Evolutionary conservation across 2,329 filamentous ascomycete species (phyloP).

Genomic region (Hymenoscyphus linearis): DNA sequence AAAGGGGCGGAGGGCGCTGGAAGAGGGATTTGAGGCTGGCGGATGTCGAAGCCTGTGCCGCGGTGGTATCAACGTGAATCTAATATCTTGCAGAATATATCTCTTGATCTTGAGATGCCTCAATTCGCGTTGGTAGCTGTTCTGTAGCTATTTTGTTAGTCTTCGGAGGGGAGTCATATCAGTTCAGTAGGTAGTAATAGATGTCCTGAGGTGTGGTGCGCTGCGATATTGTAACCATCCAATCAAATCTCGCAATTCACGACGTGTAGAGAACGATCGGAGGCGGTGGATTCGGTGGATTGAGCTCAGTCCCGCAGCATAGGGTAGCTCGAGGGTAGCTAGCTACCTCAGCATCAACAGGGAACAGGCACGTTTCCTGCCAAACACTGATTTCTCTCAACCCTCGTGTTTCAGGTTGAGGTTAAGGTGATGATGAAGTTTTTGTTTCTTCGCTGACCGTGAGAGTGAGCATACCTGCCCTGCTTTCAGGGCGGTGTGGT

Average conservation of each 20-base stretch:
- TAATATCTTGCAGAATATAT: neutral
- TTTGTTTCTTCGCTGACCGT: neutral
- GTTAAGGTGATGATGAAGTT: neutral
- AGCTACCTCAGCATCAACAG: neutral
- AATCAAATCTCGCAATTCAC: constrained; percentile 2
- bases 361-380: neutral
- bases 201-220: neutral
- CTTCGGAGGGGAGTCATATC: neutral
- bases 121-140: neutral
- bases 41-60: neutral
- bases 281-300: neutral
- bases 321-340: neutral
- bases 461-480: neutral
- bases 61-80: neutral
- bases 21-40: neutral
- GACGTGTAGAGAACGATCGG: neutral
- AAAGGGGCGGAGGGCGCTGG: neutral
- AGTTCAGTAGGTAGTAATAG: neutral
- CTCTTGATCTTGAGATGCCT: neutral
- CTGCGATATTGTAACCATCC: neutral
- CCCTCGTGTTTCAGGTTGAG: neutral
- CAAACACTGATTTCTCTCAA: neutral
- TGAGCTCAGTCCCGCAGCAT: no score
- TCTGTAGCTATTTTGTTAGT: neutral
- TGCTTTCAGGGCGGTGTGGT: neutral